phyloP scores from a whole-genome alignment of 805 yeast genomes.

The Naumovozyma baii region DNA sequence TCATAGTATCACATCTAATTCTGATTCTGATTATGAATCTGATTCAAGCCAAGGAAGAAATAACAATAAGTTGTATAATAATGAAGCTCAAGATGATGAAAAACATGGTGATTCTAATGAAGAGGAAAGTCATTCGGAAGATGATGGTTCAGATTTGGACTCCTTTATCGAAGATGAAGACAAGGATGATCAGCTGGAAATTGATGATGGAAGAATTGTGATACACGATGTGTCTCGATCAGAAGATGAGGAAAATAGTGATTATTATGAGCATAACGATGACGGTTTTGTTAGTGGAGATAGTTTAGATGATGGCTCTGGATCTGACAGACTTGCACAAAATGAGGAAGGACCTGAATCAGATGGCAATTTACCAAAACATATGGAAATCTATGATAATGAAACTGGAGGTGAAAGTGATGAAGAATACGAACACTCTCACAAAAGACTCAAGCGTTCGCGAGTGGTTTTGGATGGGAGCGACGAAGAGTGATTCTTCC shows the following conservation, averaged over 20 bases:
- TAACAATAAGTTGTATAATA: background rate
- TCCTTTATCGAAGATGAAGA: conserved; percentile 15
- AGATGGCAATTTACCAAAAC: too few species aligned
- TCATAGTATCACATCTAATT: conserved; percentile 4
- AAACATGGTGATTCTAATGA: conserved; percentile 10
- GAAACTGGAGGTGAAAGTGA: conserved; percentile 29
- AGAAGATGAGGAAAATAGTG: conserved; percentile 16
- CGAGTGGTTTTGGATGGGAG: conserved; percentile 20
- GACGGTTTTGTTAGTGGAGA: conserved; percentile 28
- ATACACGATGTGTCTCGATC: conserved; percentile 1
- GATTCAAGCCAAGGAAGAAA: background rate
- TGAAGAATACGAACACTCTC: conserved; percentile 29
- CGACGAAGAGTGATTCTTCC: conserved; percentile 19
- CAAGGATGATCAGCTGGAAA: background rate
- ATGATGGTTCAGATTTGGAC: conserved; percentile 14
- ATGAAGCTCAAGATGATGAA: conserved; percentile 10
- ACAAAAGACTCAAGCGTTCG: conserved; percentile 13
- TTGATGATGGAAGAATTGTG: conserved; percentile 2
- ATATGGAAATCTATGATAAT: too few species aligned
- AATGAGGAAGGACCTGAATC: background rate
- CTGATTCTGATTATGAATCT: conserved; percentile 2
- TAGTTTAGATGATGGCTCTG: conserved; percentile 17
- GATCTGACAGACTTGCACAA: conserved; percentile 25
- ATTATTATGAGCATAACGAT: conserved; percentile 24
- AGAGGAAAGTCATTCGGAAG: conserved; percentile 4